Evolutionary conservation across 2,329 filamentous ascomycete genomes (phyloP).

Genomic region (Ilyonectria mors-panacis): DNA sequence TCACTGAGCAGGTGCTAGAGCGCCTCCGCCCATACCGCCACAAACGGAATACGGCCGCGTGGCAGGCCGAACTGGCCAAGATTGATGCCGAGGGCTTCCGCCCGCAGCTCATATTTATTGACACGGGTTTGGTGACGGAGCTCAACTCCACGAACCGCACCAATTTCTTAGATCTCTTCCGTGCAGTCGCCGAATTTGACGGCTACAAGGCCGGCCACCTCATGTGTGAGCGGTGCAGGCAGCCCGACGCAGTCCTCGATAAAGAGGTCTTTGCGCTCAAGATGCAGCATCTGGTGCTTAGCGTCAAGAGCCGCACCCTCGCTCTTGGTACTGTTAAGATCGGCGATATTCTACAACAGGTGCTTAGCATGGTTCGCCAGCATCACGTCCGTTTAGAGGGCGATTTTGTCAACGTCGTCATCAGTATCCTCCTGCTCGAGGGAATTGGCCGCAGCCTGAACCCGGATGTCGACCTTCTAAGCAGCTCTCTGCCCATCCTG

Average conservation of each 20-base stretch:
- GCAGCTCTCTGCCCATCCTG: conserved; percentile 89
- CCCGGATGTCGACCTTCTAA: conserved; percentile 88
- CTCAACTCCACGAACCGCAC: conserved; percentile 87
- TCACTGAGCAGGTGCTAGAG: conserved; percentile 88
- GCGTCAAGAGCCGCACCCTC: conserved; percentile 91
- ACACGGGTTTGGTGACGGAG: conserved; percentile 95
- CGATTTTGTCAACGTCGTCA: conserved; percentile 98
- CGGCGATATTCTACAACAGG: conserved; percentile 92
- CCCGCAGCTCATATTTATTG: conserved; percentile 96
- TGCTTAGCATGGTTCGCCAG: conserved; percentile 89
- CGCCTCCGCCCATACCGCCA: conserved; percentile 81
- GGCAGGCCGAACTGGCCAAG: conserved; percentile 80
- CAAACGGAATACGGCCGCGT: conserved; percentile 74
- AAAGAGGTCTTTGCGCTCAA: conserved; percentile 92
- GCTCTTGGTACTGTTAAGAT: conserved; percentile 96
- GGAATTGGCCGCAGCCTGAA: conserved; percentile 92
- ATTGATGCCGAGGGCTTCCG: conserved; percentile 91
- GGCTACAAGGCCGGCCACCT: conserved; percentile 94
- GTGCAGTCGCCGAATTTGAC: conserved; percentile 95
- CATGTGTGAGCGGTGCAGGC: conserved; percentile 96
- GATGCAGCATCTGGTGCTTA: conserved; percentile 96
- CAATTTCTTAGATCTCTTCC: conserved; percentile 97
- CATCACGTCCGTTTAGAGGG: conserved; percentile 97
- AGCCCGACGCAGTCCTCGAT: conserved; percentile 91
- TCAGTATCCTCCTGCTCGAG: conserved; percentile 93